phyloP scores from a whole-genome alignment of 2,329 filamentous ascomycete genomes.

The Lizonia empirigonia region DNA sequence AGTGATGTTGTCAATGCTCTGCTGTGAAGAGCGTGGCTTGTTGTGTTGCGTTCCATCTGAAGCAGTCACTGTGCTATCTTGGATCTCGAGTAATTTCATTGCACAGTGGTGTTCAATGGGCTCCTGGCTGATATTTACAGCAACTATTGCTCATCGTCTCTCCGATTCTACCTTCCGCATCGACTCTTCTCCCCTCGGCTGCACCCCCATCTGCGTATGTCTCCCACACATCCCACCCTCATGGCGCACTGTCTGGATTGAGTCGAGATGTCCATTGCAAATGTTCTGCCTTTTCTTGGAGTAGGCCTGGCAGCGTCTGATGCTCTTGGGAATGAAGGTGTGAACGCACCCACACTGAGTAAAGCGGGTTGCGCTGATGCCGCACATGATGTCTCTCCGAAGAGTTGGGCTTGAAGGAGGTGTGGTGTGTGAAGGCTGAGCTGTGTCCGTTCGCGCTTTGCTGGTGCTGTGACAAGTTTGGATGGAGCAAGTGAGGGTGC shows the following conservation, averaged over 20 bases:
- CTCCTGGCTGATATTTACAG: no score
- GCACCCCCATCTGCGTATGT: conserved; percentile 1
- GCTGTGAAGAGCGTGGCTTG: background rate
- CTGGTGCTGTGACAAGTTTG: background rate
- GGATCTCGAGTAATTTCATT: background rate
- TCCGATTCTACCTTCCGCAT: background rate
- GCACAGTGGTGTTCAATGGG: no score
- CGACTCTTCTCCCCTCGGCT: background rate
- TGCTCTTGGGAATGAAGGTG: conserved; percentile 1
- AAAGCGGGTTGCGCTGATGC: conserved; percentile 8
- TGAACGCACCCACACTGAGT: conserved; percentile 10
- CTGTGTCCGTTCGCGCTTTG: no score
- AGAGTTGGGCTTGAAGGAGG: background rate
- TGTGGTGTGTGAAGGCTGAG: background rate
- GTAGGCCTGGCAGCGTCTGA: conserved; percentile 6
- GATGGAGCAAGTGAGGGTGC: no score
- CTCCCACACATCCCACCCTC: conserved; percentile 4
- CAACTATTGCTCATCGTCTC: no score
- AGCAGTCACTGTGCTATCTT: background rate
- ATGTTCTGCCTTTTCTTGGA: background rate
- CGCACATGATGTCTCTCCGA: no score
- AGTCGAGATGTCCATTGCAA: conserved; percentile 5
- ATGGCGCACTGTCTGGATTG: background rate
- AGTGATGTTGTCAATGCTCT: background rate
- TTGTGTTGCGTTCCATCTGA: background rate